Conservation (phyloP, 805 yeast genomes). For the Candida railenensis region DNA sequence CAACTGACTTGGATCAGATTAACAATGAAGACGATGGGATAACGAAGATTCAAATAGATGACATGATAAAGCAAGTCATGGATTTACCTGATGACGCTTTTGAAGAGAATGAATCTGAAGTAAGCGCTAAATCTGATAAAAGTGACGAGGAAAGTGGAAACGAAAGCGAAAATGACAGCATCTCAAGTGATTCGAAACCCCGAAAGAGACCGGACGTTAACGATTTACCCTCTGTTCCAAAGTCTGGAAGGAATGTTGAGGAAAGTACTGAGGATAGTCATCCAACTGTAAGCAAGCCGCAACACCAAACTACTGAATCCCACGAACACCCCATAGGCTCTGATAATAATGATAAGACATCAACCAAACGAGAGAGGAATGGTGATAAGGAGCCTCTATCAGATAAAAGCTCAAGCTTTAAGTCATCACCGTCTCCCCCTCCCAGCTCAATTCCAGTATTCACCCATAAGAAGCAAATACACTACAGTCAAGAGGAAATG, state of each 20-base stretch:
- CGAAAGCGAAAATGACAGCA: neutral
- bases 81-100: conserved; percentile 15
- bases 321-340: too few relatives aligned
- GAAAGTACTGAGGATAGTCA: too few relatives aligned
- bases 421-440: conserved; percentile 7
- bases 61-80: conserved; percentile 5
- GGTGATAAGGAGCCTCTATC: too few relatives aligned
- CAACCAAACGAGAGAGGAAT: too few relatives aligned
- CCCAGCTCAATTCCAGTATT: conserved; percentile 9
- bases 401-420: too few relatives aligned
- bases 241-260: too few relatives aligned
- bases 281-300: too few relatives aligned
- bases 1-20: conserved; percentile 11
- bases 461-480: neutral
- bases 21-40: conserved; percentile 15
- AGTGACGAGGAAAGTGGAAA: conserved; percentile 3
- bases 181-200: neutral
- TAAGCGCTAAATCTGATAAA: neutral
- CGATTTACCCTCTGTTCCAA: neutral
- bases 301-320: too few relatives aligned
- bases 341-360: too few relatives aligned
- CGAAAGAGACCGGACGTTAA: neutral
- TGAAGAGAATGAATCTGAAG: neutral
- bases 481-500: conserved; percentile 19
- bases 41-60: conserved; percentile 1